Percentiles rank a stretch among this genome's conserved stretches.
phyloP scores from a whole-genome alignment of 352 stramenopile genomes.

The Phytophthora pistaciae region DNA sequence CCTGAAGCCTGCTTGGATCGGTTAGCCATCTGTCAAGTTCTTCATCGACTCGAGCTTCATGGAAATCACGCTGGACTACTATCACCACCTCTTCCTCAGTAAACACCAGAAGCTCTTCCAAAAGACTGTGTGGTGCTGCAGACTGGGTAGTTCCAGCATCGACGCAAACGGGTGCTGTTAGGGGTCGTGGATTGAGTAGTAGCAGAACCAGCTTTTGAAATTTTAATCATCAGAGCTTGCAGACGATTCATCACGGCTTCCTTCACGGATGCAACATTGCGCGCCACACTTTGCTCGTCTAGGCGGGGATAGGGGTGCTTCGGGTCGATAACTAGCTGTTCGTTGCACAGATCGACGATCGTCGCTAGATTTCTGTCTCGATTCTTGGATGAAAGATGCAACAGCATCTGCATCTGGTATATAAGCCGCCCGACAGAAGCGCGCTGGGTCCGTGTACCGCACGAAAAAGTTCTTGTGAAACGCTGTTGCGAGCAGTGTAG shows the following conservation, averaged over 20 bases:
- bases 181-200: neutral
- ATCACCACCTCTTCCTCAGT: neutral
- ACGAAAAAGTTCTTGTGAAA: constrained; percentile 21
- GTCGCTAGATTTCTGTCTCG: constrained; percentile 3
- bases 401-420: constrained; percentile 23
- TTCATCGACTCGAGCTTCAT: constrained; percentile 16
- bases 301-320: neutral
- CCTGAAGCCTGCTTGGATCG: constrained; percentile 5
- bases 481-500: neutral
- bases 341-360: constrained; percentile 13
- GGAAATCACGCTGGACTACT: neutral
- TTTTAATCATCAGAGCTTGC: neutral
- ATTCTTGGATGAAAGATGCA: constrained; percentile 15
- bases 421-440: neutral
- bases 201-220: neutral
- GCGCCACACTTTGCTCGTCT: neutral
- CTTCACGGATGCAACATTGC: constrained; percentile 12
- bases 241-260: neutral
- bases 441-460: constrained; percentile 13
- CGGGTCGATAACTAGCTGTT: constrained; percentile 14
- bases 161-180: neutral
- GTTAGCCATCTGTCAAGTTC: constrained; percentile 17
- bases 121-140: neutral
- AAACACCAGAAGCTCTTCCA: constrained; percentile 7
- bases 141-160: neutral